Conservation (phyloP, 148 eudicot species). For the Heliosperma pusillum region DNA sequence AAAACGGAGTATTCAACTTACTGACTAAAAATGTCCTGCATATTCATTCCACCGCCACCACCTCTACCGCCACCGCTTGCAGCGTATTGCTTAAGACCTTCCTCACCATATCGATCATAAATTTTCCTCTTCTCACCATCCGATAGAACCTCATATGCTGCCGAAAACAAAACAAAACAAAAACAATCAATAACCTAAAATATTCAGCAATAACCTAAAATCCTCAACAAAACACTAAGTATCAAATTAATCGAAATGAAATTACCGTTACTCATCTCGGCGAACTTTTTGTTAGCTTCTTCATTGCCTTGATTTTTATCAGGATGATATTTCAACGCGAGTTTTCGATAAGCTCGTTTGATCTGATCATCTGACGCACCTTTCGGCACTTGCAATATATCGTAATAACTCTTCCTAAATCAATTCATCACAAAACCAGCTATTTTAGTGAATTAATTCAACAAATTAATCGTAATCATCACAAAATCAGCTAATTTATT, state of each 20-base stretch:
- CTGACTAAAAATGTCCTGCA: conserved; percentile 87
- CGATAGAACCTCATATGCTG: conserved; percentile 92
- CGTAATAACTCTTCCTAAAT: conserved; percentile 85
- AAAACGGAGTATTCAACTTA: conserved; percentile 34
- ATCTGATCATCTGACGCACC: conserved; percentile 91
- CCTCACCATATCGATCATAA: conserved; percentile 93
- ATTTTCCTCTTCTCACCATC: conserved; percentile 87
- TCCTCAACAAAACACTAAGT: neutral
- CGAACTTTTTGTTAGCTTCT: conserved; percentile 85
- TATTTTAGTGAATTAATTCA: neutral
- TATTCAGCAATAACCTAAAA: neutral
- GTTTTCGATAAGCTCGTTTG: conserved; percentile 84
- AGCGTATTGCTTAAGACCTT: conserved; percentile 86
- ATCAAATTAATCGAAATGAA: neutral
- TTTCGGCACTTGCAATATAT: conserved; percentile 73
- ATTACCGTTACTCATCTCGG: conserved; percentile 85
- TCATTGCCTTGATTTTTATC: conserved; percentile 97
- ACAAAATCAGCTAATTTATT: neutral
- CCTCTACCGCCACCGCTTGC: conserved; percentile 88
- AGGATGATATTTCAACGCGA: conserved; percentile 96
- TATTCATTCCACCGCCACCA: conserved; percentile 71
- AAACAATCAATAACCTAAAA: neutral
- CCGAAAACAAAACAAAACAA: conserved; percentile 20
- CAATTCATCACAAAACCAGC: neutral
- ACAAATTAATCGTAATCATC: neutral